A percentile compares a stretch with the other conserved stretches of the same genome.
These are phyloP conservation scores for Fusarium subtropicale DNA, from an alignment of 2,329 filamentous ascomycete genomes.

Conservation along the genomic window DNA sequence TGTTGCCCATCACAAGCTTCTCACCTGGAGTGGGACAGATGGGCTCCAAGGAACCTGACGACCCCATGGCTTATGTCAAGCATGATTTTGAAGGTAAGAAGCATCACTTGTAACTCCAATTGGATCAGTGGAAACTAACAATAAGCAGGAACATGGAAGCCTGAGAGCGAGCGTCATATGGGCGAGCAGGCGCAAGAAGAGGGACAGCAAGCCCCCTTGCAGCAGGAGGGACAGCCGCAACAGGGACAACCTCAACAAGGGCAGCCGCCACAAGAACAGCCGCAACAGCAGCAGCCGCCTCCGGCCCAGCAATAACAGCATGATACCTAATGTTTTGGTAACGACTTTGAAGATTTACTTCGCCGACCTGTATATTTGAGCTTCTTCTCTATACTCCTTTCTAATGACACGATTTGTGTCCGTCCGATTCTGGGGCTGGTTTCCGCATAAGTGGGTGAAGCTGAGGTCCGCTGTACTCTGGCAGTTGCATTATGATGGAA, in stretches of 20 bases:
- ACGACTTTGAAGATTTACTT: slow-evolving; percentile 46
- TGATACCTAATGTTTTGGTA: slow-evolving; percentile 42
- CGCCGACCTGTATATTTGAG: slow-evolving; percentile 47
- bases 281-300: slow-evolving; percentile 35
- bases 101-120: slow-evolving; percentile 32
- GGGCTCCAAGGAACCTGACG: slow-evolving; percentile 86
- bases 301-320: slow-evolving; percentile 38
- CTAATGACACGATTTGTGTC: slow-evolving; percentile 43
- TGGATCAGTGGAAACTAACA: slow-evolving; percentile 1
- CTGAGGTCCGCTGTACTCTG: slow-evolving; percentile 13
- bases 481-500: slow-evolving; percentile 39
- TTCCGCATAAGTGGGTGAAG: slow-evolving; percentile 34
- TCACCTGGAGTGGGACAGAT: slow-evolving; percentile 95
- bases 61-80: slow-evolving; percentile 97
- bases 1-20: slow-evolving; percentile 96
- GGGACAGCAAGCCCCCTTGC: slow-evolving; percentile 35
- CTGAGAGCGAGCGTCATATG: slow-evolving; percentile 76
- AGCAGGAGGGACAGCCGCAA: background rate
- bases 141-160: slow-evolving; percentile 77
- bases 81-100: slow-evolving; percentile 92
- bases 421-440: slow-evolving; percentile 38
- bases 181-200: slow-evolving; percentile 57
- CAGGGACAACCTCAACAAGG: slow-evolving; percentile 45
- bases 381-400: slow-evolving; percentile 44
- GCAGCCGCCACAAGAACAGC: slow-evolving; percentile 23